phyloP scores from a whole-genome alignment of 2,329 filamentous ascomycete genomes.

The Daldinia eschscholtzii region DNA sequence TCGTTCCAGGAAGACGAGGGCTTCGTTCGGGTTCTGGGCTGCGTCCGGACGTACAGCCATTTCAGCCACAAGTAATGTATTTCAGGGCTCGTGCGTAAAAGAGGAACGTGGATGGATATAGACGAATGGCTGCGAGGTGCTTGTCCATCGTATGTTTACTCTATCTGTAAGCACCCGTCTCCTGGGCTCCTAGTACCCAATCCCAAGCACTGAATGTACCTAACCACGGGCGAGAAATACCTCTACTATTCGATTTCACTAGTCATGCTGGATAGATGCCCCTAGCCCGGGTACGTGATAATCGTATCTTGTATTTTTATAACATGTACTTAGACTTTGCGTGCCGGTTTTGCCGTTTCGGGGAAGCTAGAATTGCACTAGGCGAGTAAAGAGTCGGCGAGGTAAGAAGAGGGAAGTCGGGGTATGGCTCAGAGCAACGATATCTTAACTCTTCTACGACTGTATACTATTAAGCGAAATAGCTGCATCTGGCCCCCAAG shows the following conservation, averaged over 20 bases:
- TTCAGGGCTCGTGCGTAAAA: slow-evolving; percentile 27
- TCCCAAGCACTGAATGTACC: slow-evolving; percentile 34
- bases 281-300: background rate
- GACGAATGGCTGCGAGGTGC: slow-evolving; percentile 25
- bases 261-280: slow-evolving; percentile 12
- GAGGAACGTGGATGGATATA: slow-evolving; percentile 20
- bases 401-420: background rate
- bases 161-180: slow-evolving; percentile 48
- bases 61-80: slow-evolving; percentile 27
- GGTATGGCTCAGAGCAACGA: slow-evolving; percentile 10
- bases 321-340: background rate
- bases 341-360: background rate
- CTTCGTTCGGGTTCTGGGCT: slow-evolving; percentile 11
- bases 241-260: slow-evolving; percentile 19
- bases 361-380: background rate
- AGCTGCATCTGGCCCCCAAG: slow-evolving; percentile 15
- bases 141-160: slow-evolving; percentile 39
- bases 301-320: background rate
- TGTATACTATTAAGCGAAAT: slow-evolving; percentile 28
- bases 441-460: slow-evolving; percentile 22
- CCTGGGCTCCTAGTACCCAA: slow-evolving; percentile 42
- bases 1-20: background rate
- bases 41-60: slow-evolving; percentile 33
- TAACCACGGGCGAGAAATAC: slow-evolving; percentile 45
- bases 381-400: background rate